These are phyloP conservation scores for Albophoma yamanashiensis DNA, from an alignment of 2,329 filamentous ascomycete species.

Conservation along the genomic window DNA sequence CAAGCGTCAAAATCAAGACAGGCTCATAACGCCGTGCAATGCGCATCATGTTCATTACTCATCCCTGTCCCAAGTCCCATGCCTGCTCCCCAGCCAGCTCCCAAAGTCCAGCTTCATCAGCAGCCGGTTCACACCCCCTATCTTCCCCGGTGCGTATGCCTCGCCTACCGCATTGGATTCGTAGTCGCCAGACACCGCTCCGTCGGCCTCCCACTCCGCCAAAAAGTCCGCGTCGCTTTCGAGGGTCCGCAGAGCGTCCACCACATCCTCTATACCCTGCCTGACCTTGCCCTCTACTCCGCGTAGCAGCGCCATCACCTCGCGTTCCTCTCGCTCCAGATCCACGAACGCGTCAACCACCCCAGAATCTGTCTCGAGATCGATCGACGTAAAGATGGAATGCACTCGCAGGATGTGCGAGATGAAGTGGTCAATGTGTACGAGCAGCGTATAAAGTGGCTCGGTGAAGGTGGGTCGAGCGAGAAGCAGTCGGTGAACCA, in stretches of 20 bases:
- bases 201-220: slow-evolving; percentile 29
- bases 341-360: slow-evolving; percentile 68
- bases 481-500: slow-evolving; percentile 57
- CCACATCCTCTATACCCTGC: slow-evolving; percentile 54
- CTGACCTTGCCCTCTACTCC: slow-evolving; percentile 56
- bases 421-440: slow-evolving; percentile 71
- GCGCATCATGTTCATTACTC: not conserved
- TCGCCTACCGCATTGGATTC: slow-evolving; percentile 18
- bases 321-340: slow-evolving; percentile 59
- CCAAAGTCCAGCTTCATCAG: slow-evolving; percentile 83
- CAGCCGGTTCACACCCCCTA: slow-evolving; percentile 72
- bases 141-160: slow-evolving; percentile 57
- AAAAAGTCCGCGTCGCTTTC: slow-evolving; percentile 34
- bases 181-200: slow-evolving; percentile 27
- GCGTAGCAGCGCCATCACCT: slow-evolving; percentile 54
- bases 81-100: slow-evolving; percentile 37
- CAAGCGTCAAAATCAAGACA: not conserved
- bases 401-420: slow-evolving; percentile 68
- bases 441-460: slow-evolving; percentile 54
- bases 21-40: not conserved
- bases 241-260: slow-evolving; percentile 39
- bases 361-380: slow-evolving; percentile 73
- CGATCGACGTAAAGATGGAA: slow-evolving; percentile 63
- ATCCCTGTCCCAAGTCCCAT: slow-evolving; percentile 7
- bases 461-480: slow-evolving; percentile 53